Conservation (phyloP, 2,329 filamentous ascomycete genomes). For the Fusarium solani-melongenae region DNA sequence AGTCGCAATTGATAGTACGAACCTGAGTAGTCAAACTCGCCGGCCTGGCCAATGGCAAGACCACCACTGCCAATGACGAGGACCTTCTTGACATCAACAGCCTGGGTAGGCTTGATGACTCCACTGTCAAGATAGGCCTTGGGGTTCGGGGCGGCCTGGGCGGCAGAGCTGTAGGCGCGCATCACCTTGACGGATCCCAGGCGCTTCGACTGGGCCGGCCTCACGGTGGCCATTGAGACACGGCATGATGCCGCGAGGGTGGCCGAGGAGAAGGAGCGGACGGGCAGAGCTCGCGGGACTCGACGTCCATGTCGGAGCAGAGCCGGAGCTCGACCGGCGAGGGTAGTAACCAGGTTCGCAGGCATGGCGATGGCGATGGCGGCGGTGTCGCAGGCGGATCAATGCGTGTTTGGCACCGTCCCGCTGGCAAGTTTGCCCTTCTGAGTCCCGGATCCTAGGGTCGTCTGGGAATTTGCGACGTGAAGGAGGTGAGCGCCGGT, state of each 20-base stretch:
- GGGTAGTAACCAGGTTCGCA: slow-evolving; percentile 52
- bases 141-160: slow-evolving; percentile 80
- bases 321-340: slow-evolving; percentile 68
- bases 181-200: slow-evolving; percentile 60
- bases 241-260: slow-evolving; percentile 44
- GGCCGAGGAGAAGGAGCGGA: slow-evolving; percentile 57
- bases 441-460: slow-evolving; percentile 45
- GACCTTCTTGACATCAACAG: slow-evolving; percentile 95
- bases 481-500: slow-evolving; percentile 38
- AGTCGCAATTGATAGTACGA: slow-evolving; percentile 50
- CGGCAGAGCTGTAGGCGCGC: slow-evolving; percentile 54
- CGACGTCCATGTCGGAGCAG: slow-evolving; percentile 67
- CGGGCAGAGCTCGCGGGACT: slow-evolving; percentile 56
- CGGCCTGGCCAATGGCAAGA: slow-evolving; percentile 95
- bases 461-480: slow-evolving; percentile 34
- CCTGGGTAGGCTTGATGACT: slow-evolving; percentile 80
- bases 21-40: slow-evolving; percentile 99
- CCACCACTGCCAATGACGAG: slow-evolving; percentile 96
- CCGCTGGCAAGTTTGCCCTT: slow-evolving; percentile 49
- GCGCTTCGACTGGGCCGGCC: slow-evolving; percentile 54
- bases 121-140: slow-evolving; percentile 92
- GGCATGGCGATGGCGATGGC: slow-evolving; percentile 46
- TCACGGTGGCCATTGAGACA: slow-evolving; percentile 42
- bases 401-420: slow-evolving; percentile 51
- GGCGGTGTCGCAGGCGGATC: slow-evolving; percentile 46